Evolutionary conservation across 1,284 basidiomycete species (phyloP), one percentile per base, ranked within the genome.

Genomic region (Takashimella tepidaria): DNA sequence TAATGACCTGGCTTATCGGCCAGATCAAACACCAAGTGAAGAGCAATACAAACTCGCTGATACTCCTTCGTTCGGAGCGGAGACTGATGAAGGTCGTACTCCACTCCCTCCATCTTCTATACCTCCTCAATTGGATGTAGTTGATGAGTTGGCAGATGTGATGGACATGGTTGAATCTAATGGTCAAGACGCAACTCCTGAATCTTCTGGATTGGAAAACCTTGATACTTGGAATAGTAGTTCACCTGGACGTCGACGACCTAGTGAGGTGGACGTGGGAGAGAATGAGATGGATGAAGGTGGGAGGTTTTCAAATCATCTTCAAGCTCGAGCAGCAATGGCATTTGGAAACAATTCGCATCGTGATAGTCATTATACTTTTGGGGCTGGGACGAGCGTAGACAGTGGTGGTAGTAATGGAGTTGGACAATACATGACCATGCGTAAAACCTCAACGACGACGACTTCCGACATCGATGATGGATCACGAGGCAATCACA

Each of bases 21-120:
- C 61, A 4, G 50, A 54, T 31, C 53, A 56, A 24, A 65, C 63
- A 13, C 61, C 63, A 0, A 49, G 43, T 13, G 61, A 65, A 46
- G 63, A 65, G 49, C 42, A 31, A 6, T 65, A 61, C 37, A 53
- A 59, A 23, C 51, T 65, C 42, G 45, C 50, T 12, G 55, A 58
- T 41, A 62, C 61, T 4, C 61, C 63, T 3, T 52, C 47, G 40
- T 31, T 54, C 47, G 37, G 40, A 5, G 43, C 47, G 19, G 31
- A 25, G 22, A 54, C 53, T 10, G 49, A 50, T 8, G 26, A 45
- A 21, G 46, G 49, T 5, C 49, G 23, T 10, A 50, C 21, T 16
- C 37, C 31, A 24, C 23, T 41, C 49, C 31, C 41, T n/a, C 37
- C 49, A 5, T 41, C 41, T 4, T 43, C 49, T 10, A 40, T 22